A percentile compares a stretch with the other conserved stretches of the same genome.
Evolutionary conservation across 2,329 filamentous ascomycete genomes (phyloP).

Genomic region (Talaromyces sp.): DNA sequence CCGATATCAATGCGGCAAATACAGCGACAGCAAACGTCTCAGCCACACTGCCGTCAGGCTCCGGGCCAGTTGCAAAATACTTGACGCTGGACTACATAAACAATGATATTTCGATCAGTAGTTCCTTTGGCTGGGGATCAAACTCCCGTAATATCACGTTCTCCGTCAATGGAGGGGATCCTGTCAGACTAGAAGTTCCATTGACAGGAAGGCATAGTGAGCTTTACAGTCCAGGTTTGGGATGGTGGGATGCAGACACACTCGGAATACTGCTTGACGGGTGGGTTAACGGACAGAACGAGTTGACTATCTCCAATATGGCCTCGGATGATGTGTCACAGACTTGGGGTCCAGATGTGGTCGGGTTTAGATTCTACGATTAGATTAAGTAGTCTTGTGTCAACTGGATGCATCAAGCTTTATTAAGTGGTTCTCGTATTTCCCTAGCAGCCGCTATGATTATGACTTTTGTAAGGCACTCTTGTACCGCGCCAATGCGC

Average conservation of each 20-base stretch:
- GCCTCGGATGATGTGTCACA: constrained; percentile 29
- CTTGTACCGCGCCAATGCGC: constrained; percentile 63
- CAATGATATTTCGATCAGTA: constrained; percentile 52
- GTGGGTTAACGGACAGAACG: constrained; percentile 46
- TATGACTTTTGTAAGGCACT: background rate
- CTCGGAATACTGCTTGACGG: constrained; percentile 51
- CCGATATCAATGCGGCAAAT: constrained; percentile 36
- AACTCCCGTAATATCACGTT: constrained; percentile 57
- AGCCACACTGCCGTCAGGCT: no score
- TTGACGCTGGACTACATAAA: constrained; percentile 57
- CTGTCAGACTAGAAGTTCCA: constrained; percentile 55
- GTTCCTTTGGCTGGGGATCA: constrained; percentile 48
- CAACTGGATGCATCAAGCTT: no score
- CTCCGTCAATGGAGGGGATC: constrained; percentile 46
- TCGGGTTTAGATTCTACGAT: constrained; percentile 36
- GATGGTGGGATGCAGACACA: constrained; percentile 56
- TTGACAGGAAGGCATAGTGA: constrained; percentile 43
- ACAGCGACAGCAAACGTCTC: constrained; percentile 42
- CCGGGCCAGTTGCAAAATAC: constrained; percentile 40
- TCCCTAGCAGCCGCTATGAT: no score
- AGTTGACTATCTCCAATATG: constrained; percentile 40
- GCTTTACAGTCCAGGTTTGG: constrained; percentile 45
- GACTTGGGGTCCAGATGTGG: constrained; percentile 39
- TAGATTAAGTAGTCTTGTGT: no score
- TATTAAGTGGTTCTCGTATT: no score